A percentile compares a stretch with the other conserved stretches of the same genome.
Conservation (phyloP, 2,329 filamentous ascomycete genomes). For the Phialophora verrucosa region DNA sequence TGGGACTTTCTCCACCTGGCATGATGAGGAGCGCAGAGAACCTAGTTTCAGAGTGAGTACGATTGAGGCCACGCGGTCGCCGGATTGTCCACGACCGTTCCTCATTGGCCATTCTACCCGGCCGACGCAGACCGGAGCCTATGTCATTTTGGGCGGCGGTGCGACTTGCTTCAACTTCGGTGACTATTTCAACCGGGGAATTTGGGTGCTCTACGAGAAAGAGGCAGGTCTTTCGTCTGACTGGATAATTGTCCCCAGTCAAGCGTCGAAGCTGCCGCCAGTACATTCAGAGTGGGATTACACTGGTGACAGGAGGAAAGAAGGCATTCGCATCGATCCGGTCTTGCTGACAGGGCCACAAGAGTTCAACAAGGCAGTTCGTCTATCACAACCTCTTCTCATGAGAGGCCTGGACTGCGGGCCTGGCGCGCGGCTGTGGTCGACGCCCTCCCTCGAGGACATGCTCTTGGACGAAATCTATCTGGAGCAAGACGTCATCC, state of each 20-base stretch:
- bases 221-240: conserved; percentile 40
- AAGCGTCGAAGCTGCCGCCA: conserved; percentile 15
- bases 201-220: conserved; percentile 54
- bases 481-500: background rate
- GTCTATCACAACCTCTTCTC: conserved; percentile 16
- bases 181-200: conserved; percentile 75
- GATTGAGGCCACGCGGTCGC: conserved; percentile 40
- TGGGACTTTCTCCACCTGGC: conserved; percentile 32
- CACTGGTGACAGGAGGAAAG: conserved; percentile 10
- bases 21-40: conserved; percentile 33
- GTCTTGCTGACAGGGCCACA: conserved; percentile 1
- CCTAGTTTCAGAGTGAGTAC: conserved; percentile 39
- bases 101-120: conserved; percentile 71
- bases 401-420: conserved; percentile 71
- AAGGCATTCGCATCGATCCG: conserved; percentile 13
- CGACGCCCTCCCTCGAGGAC: conserved; percentile 48
- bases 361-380: conserved; percentile 14
- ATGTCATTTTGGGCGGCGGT: conserved; percentile 76
- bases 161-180: conserved; percentile 92
- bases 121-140: conserved; percentile 52
- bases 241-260: conserved; percentile 43
- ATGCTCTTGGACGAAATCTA: conserved; percentile 2
- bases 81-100: conserved; percentile 62
- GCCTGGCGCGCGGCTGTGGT: conserved; percentile 71
- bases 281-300: conserved; percentile 14